Conservation (phyloP, 306 rosid species). For the Rubus idaeus region DNA sequence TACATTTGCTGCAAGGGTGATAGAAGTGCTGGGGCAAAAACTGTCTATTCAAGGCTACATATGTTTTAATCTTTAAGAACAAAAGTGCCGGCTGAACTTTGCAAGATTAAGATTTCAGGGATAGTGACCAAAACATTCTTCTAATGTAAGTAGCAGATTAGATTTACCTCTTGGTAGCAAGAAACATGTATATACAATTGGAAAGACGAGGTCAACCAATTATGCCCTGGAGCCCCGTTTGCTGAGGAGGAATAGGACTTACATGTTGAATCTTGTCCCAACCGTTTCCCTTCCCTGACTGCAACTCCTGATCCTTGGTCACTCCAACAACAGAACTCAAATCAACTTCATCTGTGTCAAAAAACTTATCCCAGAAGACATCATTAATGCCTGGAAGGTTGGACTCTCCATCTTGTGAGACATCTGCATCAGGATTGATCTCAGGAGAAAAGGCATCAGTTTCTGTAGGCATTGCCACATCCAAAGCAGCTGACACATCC, state of each 20-base stretch:
- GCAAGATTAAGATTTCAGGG: conserved; percentile 13
- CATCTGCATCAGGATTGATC: conserved; percentile 21
- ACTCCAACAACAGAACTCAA: conserved; percentile 42
- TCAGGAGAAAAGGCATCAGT: conserved; percentile 41
- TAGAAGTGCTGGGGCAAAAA: background rate
- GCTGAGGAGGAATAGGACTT: conserved; percentile 62
- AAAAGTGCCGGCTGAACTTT: background rate
- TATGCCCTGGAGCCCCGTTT: conserved; percentile 50
- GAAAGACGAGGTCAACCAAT: conserved; percentile 33
- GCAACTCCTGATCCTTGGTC: conserved; percentile 40
- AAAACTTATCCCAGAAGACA: conserved; percentile 70
- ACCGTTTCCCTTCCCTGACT: conserved; percentile 35
- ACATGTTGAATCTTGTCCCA: conserved; percentile 47
- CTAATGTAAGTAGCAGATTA: conserved; percentile 24
- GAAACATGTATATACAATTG: conserved; percentile 39
- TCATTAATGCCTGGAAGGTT: conserved; percentile 62
- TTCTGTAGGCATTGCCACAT: conserved; percentile 38
- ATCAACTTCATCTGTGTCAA: conserved; percentile 48
- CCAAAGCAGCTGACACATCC: conserved; percentile 52
- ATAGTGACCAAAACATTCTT: conserved; percentile 33
- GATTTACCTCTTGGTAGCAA: conserved; percentile 50
- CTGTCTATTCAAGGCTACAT: conserved; percentile 8
- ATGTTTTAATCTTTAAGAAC: conserved; percentile 6
- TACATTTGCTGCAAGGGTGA: conserved; percentile 3
- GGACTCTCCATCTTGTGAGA: conserved; percentile 37